Conservation (phyloP, 2,329 filamentous ascomycete genomes). For the Penicillium sp. region DNA sequence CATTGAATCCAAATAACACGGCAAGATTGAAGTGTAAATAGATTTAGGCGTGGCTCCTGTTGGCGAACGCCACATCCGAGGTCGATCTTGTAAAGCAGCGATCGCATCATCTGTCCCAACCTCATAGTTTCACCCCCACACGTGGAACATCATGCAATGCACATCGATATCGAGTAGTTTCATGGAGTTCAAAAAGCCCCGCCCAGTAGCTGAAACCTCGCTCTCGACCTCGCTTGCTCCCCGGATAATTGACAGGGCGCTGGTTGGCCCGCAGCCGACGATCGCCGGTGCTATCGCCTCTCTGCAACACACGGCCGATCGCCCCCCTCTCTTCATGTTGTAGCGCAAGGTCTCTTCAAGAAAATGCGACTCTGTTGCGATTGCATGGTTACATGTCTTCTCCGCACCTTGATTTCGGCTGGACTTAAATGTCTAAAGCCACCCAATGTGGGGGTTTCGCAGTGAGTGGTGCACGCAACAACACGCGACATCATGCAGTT, state of each 20-base stretch:
- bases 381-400: slow-evolving; percentile 9
- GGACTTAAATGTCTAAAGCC: slow-evolving; percentile 1
- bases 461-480: background rate
- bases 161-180: background rate
- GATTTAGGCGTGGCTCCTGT: too few relatives aligned
- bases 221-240: background rate
- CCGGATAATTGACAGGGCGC: slow-evolving; percentile 7
- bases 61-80: background rate
- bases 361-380: slow-evolving; percentile 9
- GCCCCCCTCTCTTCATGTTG: slow-evolving; percentile 6
- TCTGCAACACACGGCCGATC: slow-evolving; percentile 5
- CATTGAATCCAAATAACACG: too few relatives aligned
- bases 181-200: background rate
- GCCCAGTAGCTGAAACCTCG: background rate
- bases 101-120: background rate
- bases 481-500: slow-evolving; percentile 1
- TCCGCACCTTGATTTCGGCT: slow-evolving; percentile 1
- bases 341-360: slow-evolving; percentile 6
- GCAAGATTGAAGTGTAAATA: too few relatives aligned
- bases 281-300: slow-evolving; percentile 5
- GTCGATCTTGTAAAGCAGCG: background rate
- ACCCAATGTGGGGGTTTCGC: background rate
- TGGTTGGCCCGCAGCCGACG: slow-evolving; percentile 7
- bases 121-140: background rate
- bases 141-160: background rate